A percentile compares a stretch with the other conserved stretches of the same genome.
Evolutionary conservation across 331 rosid species (phyloP).

Genomic region (Spiraea crenata): DNA sequence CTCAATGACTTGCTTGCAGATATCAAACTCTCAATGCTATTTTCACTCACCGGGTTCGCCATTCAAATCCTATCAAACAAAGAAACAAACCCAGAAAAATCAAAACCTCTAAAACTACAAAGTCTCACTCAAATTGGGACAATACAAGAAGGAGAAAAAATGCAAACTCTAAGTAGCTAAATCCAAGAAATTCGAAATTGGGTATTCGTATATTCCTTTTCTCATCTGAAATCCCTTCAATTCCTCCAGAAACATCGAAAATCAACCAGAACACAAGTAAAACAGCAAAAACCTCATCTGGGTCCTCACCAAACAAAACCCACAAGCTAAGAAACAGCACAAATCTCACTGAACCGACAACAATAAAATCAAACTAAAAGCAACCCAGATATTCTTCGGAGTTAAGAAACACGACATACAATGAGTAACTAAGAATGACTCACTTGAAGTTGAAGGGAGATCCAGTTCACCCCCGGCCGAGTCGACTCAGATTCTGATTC

Average conservation of each 20-base stretch:
- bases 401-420: slow-evolving; percentile 1
- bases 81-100: slow-evolving; percentile 12
- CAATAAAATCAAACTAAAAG: slow-evolving; percentile 1
- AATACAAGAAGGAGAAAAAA: not conserved
- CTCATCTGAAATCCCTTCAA: slow-evolving; percentile 10
- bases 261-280: slow-evolving; percentile 23
- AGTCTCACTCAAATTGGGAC: slow-evolving; percentile 1
- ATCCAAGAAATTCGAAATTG: slow-evolving; percentile 11
- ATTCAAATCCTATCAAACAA: slow-evolving; percentile 36
- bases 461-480: slow-evolving; percentile 35
- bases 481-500: slow-evolving; percentile 58
- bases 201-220: not conserved
- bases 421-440: slow-evolving; percentile 24
- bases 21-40: slow-evolving; percentile 49
- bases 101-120: slow-evolving; percentile 14
- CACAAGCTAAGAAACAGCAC: not conserved
- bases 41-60: slow-evolving; percentile 51
- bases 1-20: slow-evolving; percentile 74
- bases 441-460: slow-evolving; percentile 30
- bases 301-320: slow-evolving; percentile 25
- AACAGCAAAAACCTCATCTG: slow-evolving; percentile 15
- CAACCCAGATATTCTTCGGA: slow-evolving; percentile 21
- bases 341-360: slow-evolving; percentile 19
- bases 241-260: slow-evolving; percentile 49
- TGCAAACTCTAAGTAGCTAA: slow-evolving; percentile 17